phyloP scores from a whole-genome alignment of 805 yeast species.

The Myxozyma neotropica region DNA sequence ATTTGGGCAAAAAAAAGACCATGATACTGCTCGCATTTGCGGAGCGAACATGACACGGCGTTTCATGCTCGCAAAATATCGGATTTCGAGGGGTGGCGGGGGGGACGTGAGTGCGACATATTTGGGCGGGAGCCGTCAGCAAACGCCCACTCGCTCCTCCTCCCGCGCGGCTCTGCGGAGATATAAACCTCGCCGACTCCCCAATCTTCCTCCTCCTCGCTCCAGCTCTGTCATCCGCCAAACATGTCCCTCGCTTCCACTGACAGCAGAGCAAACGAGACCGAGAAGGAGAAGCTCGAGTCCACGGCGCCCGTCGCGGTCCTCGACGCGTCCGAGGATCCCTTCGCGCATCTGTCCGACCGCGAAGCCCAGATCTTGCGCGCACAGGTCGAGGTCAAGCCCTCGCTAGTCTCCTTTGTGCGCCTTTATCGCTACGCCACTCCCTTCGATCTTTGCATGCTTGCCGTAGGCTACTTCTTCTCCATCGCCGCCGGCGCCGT shows the following conservation, averaged over 20 bases:
- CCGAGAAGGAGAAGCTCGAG: background rate
- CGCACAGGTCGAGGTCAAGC: conserved; percentile 39
- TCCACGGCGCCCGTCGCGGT: background rate
- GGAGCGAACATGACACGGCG: no score
- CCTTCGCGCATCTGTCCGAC: conserved; percentile 37
- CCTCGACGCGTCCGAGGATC: conserved; percentile 6
- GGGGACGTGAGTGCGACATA: no score
- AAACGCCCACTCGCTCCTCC: no score
- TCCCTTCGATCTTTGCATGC: conserved; percentile 18
- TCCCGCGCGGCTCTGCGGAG: no score
- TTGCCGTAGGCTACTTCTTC: conserved; percentile 41
- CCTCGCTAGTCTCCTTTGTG: conserved; percentile 36
- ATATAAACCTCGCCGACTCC: background rate
- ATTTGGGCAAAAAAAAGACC: no score
- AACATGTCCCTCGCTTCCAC: background rate
- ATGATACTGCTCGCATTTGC: no score
- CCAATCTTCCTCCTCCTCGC: background rate
- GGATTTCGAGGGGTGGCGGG: no score
- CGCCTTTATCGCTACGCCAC: conserved; percentile 44
- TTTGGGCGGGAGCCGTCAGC: no score
- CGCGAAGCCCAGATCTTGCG: conserved; percentile 43
- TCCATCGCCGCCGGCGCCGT: conserved; percentile 37
- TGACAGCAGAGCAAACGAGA: background rate
- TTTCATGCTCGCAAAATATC: no score
- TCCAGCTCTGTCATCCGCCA: background rate